These are phyloP conservation scores for Sarocladiaceae sp. DNA, from an alignment of 2,329 filamentous ascomycete species.

Conservation along the genomic window DNA sequence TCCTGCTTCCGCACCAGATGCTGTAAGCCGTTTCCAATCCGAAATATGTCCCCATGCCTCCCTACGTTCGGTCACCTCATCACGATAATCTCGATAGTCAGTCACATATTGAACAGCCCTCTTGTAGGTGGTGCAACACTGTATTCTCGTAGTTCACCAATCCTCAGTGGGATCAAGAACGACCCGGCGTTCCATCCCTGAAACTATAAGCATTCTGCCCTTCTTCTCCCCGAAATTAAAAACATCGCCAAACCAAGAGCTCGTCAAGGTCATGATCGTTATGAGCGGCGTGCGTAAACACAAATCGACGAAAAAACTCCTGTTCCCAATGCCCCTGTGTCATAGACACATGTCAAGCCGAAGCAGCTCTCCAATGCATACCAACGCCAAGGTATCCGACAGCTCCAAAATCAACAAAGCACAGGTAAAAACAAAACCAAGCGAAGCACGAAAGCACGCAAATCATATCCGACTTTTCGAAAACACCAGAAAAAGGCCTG, in stretches of 20 bases:
- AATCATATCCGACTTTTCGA: too few species aligned
- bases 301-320: conserved; percentile 3
- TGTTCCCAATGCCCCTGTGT: conserved; percentile 6
- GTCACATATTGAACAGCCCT: too few species aligned
- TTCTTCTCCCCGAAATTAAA: conserved; percentile 6
- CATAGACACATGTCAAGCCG: neutral
- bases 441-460: neutral
- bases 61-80: too few species aligned
- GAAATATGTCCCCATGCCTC: too few species aligned
- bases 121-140: too few species aligned
- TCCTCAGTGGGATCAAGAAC: neutral
- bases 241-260: conserved; percentile 6
- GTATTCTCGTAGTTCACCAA: too few species aligned
- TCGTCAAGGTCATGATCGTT: conserved; percentile 3
- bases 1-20: too few species aligned
- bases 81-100: too few species aligned
- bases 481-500: too few species aligned
- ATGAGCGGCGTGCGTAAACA: conserved; percentile 1
- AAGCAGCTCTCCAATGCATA: conserved; percentile 1
- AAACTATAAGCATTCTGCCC: neutral
- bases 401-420: neutral
- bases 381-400: conserved; percentile 8
- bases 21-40: too few species aligned
- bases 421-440: neutral
- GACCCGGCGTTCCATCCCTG: conserved; percentile 5